Evolutionary conservation across 2,329 filamentous ascomycete genomes (phyloP).

Genomic region (Cercospora citrullina): DNA sequence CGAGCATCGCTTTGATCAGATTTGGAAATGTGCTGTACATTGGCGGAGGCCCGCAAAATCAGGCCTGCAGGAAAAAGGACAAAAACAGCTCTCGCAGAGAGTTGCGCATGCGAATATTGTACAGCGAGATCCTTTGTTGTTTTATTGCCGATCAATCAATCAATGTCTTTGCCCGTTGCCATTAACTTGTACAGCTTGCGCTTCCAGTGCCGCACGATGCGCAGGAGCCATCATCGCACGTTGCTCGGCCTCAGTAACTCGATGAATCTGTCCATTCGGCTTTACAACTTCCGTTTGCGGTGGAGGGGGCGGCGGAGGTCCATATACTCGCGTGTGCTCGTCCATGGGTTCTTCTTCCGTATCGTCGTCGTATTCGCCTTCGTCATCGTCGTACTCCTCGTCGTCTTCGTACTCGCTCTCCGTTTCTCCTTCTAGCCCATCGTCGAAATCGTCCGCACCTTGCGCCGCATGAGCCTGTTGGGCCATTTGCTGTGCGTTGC

Average conservation of each 20-base stretch:
- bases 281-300: conserved; percentile 31
- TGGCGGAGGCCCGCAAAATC: neutral
- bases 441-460: conserved; percentile 32
- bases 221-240: conserved; percentile 25
- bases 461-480: conserved; percentile 21
- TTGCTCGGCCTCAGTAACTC: conserved; percentile 20
- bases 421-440: conserved; percentile 50
- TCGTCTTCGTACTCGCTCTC: conserved; percentile 68
- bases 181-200: conserved; percentile 23
- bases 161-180: conserved; percentile 21
- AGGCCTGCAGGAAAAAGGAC: neutral
- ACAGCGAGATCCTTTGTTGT: conserved; percentile 10
- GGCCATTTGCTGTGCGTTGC: conserved; percentile 41
- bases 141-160: neutral
- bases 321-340: conserved; percentile 39
- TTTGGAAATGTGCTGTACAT: conserved; percentile 14
- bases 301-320: conserved; percentile 53
- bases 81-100: neutral
- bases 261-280: conserved; percentile 30
- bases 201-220: conserved; percentile 24
- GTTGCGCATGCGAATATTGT: conserved; percentile 13
- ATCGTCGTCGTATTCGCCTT: conserved; percentile 63
- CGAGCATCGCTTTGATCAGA: neutral
- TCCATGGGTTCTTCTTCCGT: conserved; percentile 55
- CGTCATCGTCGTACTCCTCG: conserved; percentile 66